Evolutionary conservation across 768 basidiomycete genomes (phyloP).

Genomic region (Serendipita indica): DNA sequence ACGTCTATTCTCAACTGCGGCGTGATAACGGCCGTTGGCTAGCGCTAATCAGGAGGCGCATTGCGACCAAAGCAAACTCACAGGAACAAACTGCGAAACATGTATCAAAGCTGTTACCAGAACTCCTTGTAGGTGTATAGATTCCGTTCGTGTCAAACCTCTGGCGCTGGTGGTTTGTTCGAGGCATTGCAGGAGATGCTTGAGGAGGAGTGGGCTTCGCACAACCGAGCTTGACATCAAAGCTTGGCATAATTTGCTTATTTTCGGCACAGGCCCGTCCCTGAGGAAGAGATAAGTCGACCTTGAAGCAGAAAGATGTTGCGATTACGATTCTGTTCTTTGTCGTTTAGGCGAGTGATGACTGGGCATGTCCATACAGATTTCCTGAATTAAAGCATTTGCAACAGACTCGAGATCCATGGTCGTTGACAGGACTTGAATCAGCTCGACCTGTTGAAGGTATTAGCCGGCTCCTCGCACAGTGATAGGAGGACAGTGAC

Average conservation of each 20-base stretch:
- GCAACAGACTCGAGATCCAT: too few species aligned
- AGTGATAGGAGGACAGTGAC: too few species aligned
- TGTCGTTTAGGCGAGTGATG: too few species aligned
- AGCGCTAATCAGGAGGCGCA: slow-evolving; percentile 25
- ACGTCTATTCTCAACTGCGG: slow-evolving; percentile 64
- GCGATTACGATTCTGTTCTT: too few species aligned
- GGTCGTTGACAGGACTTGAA: too few species aligned
- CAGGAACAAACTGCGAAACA: slow-evolving; percentile 40
- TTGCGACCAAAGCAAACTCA: slow-evolving; percentile 20
- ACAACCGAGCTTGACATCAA: neutral
- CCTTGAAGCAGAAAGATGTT: too few species aligned
- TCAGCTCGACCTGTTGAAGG: too few species aligned
- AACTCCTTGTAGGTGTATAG: slow-evolving; percentile 67
- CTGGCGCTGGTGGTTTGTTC: neutral
- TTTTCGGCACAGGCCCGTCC: neutral
- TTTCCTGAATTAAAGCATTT: too few species aligned
- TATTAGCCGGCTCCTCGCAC: too few species aligned
- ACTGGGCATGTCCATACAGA: too few species aligned
- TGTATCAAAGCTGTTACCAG: slow-evolving; percentile 69
- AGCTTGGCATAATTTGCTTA: neutral
- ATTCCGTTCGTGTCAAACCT: slow-evolving; percentile 46
- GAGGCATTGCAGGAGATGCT: neutral
- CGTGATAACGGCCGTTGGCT: slow-evolving; percentile 35
- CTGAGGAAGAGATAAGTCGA: neutral
- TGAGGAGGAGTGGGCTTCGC: neutral